Conservation (phyloP, 495 filamentous ascomycete species). For the Aspergillus saccharolyticus region DNA sequence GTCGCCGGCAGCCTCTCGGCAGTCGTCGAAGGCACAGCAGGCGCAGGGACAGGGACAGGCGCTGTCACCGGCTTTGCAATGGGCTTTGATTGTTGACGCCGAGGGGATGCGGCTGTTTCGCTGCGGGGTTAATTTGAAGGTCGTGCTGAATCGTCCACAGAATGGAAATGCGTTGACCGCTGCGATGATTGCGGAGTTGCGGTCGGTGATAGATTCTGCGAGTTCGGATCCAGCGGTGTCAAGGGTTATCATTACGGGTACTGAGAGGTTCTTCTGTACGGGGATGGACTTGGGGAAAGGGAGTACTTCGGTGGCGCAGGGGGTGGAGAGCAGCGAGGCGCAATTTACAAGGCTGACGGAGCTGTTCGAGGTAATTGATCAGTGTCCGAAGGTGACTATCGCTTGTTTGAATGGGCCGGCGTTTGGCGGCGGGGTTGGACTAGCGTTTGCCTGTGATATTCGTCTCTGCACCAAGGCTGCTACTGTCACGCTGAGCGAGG, state of each 20-base stretch:
- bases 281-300: conserved; percentile 33
- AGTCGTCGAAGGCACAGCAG: not conserved
- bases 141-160: conserved; percentile 27
- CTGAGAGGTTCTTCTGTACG: conserved; percentile 39
- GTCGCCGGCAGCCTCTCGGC: not conserved
- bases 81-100: conserved; percentile 13
- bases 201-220: conserved; percentile 15
- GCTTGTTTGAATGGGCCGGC: conserved; percentile 33
- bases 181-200: conserved; percentile 26
- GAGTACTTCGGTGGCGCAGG: conserved; percentile 18
- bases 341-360: conserved; percentile 20
- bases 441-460: conserved; percentile 36
- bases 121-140: conserved; percentile 25
- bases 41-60: too few relatives aligned
- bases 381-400: conserved; percentile 33
- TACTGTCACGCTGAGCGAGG: conserved; percentile 29
- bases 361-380: conserved; percentile 29
- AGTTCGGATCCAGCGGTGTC: conserved; percentile 20
- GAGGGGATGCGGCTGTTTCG: conserved; percentile 20
- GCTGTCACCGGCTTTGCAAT: conserved; percentile 3
- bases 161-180: conserved; percentile 32
- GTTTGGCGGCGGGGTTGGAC: conserved; percentile 35
- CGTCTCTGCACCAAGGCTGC: conserved; percentile 20
- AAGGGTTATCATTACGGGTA: conserved; percentile 29
- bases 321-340: conserved; percentile 9